Evolutionary conservation across 495 filamentous ascomycete genomes (phyloP).

Genomic region (Penicilliopsis zonata): DNA sequence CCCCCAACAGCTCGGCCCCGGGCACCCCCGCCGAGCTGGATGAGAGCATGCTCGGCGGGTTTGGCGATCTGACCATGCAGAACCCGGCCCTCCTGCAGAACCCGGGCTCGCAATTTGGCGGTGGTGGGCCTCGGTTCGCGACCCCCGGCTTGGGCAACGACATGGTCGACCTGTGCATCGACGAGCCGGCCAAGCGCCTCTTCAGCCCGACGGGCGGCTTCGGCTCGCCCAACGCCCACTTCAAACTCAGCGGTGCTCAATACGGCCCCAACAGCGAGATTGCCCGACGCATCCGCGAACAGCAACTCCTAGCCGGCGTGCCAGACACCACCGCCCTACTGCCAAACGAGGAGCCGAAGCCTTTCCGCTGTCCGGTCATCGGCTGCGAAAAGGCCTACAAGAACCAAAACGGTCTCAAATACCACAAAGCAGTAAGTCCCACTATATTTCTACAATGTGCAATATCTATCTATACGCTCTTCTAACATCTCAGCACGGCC

Average conservation of each 20-base stretch:
- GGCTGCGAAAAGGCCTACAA: constrained; percentile 99
- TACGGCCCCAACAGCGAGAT: constrained; percentile 66
- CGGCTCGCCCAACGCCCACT: constrained; percentile 53
- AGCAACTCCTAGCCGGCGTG: constrained; percentile 60
- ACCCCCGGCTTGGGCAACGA: constrained; percentile 39
- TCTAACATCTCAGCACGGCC: constrained; percentile 67
- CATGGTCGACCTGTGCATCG: constrained; percentile 71
- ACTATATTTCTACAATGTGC: constrained; percentile 2
- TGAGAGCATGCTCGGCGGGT: constrained; percentile 43
- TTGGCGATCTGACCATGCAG: constrained; percentile 42
- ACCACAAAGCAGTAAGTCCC: constrained; percentile 53
- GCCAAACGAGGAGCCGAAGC: constrained; percentile 72
- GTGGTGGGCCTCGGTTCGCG: too few species aligned
- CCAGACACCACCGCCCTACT: constrained; percentile 39
- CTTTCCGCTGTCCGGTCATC: constrained; percentile 94
- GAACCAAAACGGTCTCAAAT: constrained; percentile 98
- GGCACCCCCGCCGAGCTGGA: constrained; percentile 58
- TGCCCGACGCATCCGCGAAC: constrained; percentile 54
- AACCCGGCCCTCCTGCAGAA: constrained; percentile 46
- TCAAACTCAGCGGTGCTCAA: constrained; percentile 59
- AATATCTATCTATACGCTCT: constrained; percentile 3
- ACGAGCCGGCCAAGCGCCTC: constrained; percentile 88
- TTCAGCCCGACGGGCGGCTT: constrained; percentile 75
- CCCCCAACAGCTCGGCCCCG: constrained; percentile 63
- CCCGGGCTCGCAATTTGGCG: constrained; percentile 36